Percentiles rank a stretch among this genome's conserved stretches.
These are phyloP conservation scores for Penicillium bialowiezense DNA, from an alignment of 495 filamentous ascomycete genomes.

Conservation along the genomic window DNA sequence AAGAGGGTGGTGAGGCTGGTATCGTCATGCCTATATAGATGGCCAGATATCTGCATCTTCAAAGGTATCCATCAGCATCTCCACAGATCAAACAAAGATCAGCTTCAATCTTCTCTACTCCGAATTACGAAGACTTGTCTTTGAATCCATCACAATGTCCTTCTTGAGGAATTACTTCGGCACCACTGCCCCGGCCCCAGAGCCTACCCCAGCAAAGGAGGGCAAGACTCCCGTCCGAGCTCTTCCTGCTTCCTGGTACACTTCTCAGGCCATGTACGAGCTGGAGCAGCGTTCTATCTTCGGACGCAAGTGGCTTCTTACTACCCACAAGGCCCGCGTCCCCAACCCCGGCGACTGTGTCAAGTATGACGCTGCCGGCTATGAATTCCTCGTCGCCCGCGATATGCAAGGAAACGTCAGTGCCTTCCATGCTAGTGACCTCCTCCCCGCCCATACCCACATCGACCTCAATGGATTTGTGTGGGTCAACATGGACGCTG, in stretches of 20 bases:
- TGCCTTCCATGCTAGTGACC: slow-evolving; percentile 46
- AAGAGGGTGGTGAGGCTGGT: slow-evolving; percentile 8
- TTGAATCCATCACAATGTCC: slow-evolving; percentile 19
- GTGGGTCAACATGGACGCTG: slow-evolving; percentile 46
- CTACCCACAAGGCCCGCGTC: slow-evolving; percentile 46
- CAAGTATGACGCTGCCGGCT: slow-evolving; percentile 43
- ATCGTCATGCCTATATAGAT: slow-evolving; percentile 14
- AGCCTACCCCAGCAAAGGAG: slow-evolving; percentile 13
- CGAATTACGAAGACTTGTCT: slow-evolving; percentile 7
- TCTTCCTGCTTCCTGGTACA: slow-evolving; percentile 47
- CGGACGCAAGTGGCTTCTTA: slow-evolving; percentile 46
- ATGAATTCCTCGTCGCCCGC: slow-evolving; percentile 41
- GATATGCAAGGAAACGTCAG: slow-evolving; percentile 44
- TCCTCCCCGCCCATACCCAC: slow-evolving; percentile 39
- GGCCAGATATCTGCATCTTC: slow-evolving; percentile 3
- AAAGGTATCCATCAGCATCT: slow-evolving; percentile 9
- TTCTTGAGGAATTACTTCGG: slow-evolving; percentile 31
- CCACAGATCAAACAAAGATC: not conserved
- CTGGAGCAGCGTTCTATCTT: slow-evolving; percentile 49
- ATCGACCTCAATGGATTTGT: slow-evolving; percentile 47
- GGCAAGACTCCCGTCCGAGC: slow-evolving; percentile 30
- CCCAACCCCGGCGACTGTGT: slow-evolving; percentile 43
- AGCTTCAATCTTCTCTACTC: not conserved
- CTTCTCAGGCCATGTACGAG: slow-evolving; percentile 43
- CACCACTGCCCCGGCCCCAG: slow-evolving; percentile 13